phyloP scores from a whole-genome alignment of 2,329 filamentous ascomycete species.

The Phyllosticta ampelicida region DNA sequence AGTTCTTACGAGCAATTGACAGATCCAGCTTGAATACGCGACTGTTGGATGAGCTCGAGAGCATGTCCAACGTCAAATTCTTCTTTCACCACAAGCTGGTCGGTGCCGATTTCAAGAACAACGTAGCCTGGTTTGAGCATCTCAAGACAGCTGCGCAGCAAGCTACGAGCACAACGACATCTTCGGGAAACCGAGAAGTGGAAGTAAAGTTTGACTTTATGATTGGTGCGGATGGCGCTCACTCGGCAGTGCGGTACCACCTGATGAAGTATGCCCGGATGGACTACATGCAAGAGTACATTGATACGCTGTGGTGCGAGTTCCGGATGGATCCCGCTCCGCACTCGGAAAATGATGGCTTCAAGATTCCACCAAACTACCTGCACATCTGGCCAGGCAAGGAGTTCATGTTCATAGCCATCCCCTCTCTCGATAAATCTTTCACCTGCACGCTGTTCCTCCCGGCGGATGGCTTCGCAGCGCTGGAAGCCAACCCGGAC shows the following conservation, averaged over 20 bases:
- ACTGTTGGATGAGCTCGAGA: conserved; percentile 72
- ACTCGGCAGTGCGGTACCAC: conserved; percentile 83
- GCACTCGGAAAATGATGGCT: conserved; percentile 38
- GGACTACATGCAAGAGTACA: conserved; percentile 88
- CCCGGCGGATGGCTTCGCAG: conserved; percentile 56
- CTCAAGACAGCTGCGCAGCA: conserved; percentile 16
- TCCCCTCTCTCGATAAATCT: conserved; percentile 75
- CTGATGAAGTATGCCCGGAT: conserved; percentile 91
- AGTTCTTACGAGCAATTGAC: conserved; percentile 82
- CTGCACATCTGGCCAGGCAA: conserved; percentile 95
- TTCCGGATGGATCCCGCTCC: conserved; percentile 61
- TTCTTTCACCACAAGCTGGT: conserved; percentile 92
- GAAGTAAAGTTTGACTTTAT: conserved; percentile 84
- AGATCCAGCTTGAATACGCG: conserved; percentile 71
- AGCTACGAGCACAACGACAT: conserved; percentile 14
- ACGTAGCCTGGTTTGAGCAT: conserved; percentile 79
- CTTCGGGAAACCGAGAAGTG: conserved; percentile 47
- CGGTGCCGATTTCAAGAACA: conserved; percentile 69
- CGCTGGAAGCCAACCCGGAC: conserved; percentile 52
- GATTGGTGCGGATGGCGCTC: conserved; percentile 89
- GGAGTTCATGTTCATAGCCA: conserved; percentile 97
- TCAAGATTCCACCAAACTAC: conserved; percentile 81
- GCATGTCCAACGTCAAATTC: conserved; percentile 78
- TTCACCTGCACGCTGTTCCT: conserved; percentile 95
- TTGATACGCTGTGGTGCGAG: conserved; percentile 96